Conservation (phyloP, 2,329 filamentous ascomycete species). For the Dendryphion nanum region DNA sequence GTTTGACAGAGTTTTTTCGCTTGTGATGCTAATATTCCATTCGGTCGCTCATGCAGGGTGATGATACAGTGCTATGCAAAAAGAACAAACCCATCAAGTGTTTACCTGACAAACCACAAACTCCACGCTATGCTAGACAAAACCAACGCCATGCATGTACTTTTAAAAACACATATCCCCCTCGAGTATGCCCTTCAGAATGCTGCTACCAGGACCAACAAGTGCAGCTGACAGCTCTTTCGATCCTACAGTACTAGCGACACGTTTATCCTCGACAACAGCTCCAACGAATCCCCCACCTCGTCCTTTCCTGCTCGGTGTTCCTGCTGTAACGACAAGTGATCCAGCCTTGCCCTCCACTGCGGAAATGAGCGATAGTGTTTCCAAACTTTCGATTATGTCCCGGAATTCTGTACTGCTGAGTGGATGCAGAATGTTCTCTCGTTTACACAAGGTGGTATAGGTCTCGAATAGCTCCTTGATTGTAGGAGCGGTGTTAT, state of each 20-base stretch:
- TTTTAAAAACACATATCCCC: constrained; percentile 10
- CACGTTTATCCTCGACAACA: constrained; percentile 69
- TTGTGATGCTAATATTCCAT: no score
- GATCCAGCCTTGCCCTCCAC: constrained; percentile 70
- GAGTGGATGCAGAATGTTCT: constrained; percentile 85
- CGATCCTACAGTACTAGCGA: constrained; percentile 77
- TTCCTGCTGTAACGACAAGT: constrained; percentile 59
- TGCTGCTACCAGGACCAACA: constrained; percentile 49
- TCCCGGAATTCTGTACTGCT: constrained; percentile 93
- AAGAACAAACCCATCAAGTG: no score
- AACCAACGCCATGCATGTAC: background rate
- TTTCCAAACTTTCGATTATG: constrained; percentile 85
- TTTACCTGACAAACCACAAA: no score
- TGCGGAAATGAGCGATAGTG: constrained; percentile 73
- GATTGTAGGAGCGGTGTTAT: constrained; percentile 69
- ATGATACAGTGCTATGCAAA: no score
- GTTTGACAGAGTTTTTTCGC: no score
- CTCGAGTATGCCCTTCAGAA: constrained; percentile 34
- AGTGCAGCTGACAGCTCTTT: constrained; percentile 74
- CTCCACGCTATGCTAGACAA: background rate
- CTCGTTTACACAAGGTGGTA: constrained; percentile 74
- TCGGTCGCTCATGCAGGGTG: no score
- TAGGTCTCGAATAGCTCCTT: constrained; percentile 85
- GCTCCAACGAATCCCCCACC: constrained; percentile 44
- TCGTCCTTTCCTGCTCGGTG: constrained; percentile 68